These are phyloP conservation scores for Megacollybia marginata DNA, from an alignment of 768 basidiomycete species.

Conservation along the genomic window DNA sequence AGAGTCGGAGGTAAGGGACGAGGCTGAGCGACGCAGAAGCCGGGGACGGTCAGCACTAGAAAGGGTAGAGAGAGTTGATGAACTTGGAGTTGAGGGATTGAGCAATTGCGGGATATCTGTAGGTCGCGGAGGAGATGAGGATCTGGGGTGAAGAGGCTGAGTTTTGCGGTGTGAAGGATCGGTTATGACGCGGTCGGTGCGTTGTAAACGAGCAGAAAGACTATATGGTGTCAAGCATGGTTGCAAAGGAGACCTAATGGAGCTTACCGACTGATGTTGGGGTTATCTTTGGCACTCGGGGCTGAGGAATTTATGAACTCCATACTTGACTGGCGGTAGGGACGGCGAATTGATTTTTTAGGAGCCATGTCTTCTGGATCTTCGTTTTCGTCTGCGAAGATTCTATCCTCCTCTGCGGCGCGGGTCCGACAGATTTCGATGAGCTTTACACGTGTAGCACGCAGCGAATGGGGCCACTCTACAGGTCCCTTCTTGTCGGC, in stretches of 20 bases:
- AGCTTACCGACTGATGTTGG: conserved; percentile 55
- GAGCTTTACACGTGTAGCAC: conserved; percentile 76
- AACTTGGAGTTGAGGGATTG: conserved; percentile 56
- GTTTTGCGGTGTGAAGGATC: conserved; percentile 39
- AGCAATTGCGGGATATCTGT: conserved; percentile 34
- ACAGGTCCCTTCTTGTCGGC: conserved; percentile 63
- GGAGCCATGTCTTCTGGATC: conserved; percentile 12
- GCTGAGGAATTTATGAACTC: conserved; percentile 63
- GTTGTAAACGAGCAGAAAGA: conserved; percentile 61
- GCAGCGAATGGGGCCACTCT: conserved; percentile 80
- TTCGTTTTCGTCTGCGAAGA: conserved; percentile 42
- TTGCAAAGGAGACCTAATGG: conserved; percentile 3
- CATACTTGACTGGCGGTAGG: conserved; percentile 79
- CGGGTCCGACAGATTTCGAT: conserved; percentile 68
- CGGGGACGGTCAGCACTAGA: conserved; percentile 30
- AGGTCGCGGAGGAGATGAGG: conserved; percentile 33
- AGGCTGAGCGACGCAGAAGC: conserved; percentile 35
- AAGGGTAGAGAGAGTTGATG: conserved; percentile 51
- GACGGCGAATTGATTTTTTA: conserved; percentile 31
- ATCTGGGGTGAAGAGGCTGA: conserved; percentile 18
- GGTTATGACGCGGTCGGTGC: conserved; percentile 46
- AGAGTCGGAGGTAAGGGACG: conserved; percentile 33
- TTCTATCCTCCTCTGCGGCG: conserved; percentile 46
- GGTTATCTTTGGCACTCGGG: conserved; percentile 38
- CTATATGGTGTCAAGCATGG: conserved; percentile 25